Conservation (phyloP, 1,139 yeast species). For the Blastobotrys proliferans region DNA sequence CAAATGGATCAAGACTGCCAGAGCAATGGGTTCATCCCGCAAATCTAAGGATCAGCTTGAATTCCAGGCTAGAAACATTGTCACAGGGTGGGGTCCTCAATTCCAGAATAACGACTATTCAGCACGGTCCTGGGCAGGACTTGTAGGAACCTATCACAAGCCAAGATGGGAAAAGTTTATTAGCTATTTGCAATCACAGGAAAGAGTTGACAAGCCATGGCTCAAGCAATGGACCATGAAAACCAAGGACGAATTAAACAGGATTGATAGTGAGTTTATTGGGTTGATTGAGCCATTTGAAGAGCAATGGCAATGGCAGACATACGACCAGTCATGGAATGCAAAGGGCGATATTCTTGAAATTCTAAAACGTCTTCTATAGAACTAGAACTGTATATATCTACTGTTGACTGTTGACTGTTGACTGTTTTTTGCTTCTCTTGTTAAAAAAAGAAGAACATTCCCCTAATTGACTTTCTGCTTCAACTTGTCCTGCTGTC, state of each 20-base stretch:
- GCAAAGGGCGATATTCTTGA: constrained; percentile 8
- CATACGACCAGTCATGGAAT: constrained; percentile 4
- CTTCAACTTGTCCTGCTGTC: constrained; percentile 1
- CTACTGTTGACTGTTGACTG: not conserved
- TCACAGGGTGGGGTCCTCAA: constrained; percentile 22
- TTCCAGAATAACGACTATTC: constrained; percentile 17
- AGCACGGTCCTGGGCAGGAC: constrained; percentile 21
- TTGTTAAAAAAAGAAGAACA: not conserved
- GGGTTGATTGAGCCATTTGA: constrained; percentile 6
- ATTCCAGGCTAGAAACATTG: constrained; percentile 20
- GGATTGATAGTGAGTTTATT: constrained; percentile 3
- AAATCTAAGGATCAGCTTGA: constrained; percentile 11
- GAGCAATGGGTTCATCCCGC: constrained; percentile 1
- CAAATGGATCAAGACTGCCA: constrained; percentile 15
- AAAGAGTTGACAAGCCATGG: not conserved
- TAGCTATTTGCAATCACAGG: constrained; percentile 7
- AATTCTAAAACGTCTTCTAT: constrained; percentile 1
- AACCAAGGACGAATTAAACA: constrained; percentile 1
- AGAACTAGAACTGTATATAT: not conserved
- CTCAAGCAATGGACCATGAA: not conserved
- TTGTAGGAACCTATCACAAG: constrained; percentile 18
- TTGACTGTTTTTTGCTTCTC: too few relatives aligned
- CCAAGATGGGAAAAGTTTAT: constrained; percentile 17
- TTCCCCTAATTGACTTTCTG: not conserved
- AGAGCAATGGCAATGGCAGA: constrained; percentile 8